These are phyloP conservation scores for Hypoxylon sp. DNA, from an alignment of 2,329 filamentous ascomycete genomes.

Conservation along the genomic window DNA sequence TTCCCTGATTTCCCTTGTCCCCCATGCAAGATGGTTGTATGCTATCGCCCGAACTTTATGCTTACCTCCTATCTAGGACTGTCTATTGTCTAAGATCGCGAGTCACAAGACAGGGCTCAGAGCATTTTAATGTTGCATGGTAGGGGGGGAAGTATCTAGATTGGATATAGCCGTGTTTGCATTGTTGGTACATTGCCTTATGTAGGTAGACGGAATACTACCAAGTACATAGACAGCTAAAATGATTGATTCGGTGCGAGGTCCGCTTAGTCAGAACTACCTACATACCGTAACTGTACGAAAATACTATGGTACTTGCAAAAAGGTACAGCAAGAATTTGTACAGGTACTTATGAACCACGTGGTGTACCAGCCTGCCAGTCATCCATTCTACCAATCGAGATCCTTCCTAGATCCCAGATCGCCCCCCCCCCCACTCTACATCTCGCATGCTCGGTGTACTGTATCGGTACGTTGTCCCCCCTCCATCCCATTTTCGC, in stretches of 20 bases:
- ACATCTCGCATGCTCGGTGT: constrained; percentile 37
- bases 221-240: not conserved
- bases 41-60: constrained; percentile 50
- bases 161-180: constrained; percentile 1
- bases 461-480: constrained; percentile 29
- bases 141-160: not conserved
- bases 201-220: not conserved
- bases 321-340: not conserved
- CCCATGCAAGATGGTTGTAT: constrained; percentile 46
- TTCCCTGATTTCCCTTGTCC: constrained; percentile 33
- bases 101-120: constrained; percentile 36
- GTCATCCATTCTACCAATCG: constrained; percentile 43
- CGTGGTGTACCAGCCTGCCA: constrained; percentile 39
- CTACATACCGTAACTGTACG: constrained; percentile 1
- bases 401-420: constrained; percentile 45
- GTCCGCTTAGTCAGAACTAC: constrained; percentile 25
- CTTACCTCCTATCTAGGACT: constrained; percentile 15
- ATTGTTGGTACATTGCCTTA: not conserved
- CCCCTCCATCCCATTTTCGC: constrained; percentile 6
- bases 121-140: not conserved
- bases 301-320: not conserved
- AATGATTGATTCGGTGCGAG: not conserved
- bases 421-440: constrained; percentile 39
- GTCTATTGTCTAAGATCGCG: constrained; percentile 42
- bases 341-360: constrained; percentile 38